Evolutionary conservation across 371 early-diverging fungal species (phyloP), one percentile per base, ranked within the genome.

Genomic region (Rhizopus stolonifer): DNA sequence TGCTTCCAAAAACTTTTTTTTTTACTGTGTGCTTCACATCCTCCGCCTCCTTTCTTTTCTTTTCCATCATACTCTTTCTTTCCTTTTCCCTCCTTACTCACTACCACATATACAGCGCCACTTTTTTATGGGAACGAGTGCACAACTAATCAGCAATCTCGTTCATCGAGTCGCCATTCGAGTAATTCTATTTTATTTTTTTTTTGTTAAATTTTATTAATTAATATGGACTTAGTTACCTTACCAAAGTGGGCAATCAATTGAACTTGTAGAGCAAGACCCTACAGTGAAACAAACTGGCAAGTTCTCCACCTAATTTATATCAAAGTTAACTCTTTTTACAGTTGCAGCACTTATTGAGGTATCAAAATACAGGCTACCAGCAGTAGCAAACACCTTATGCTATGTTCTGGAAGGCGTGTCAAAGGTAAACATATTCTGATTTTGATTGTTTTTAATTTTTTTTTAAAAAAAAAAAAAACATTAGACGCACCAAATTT

Each of bases 261-360:
- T 85, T 19, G 86, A 85, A 44, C 67, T 60, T 24, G 68, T 85
- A 48, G 85, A 85, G 53, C 65, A 77, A 54, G 85, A 87, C 63
- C 86, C 87, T 24, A 72, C 84, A 38, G 79, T 87, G 25, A 79
- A 82, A 53, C 86, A 85, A 63, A 85, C 83, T 46, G 79, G 74
- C 68, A 61, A 1, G 31, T 47, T 29, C 10, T 29, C 10, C 31
- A 10, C 10, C 31, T 29, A 24, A 33, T 34, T 55, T 38, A 21
- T 61, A n/a, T n/a, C n/a, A n/a, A n/a, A n/a, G n/a, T n/a, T n/a
- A n/a, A n/a, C n/a, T n/a, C 31, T 31, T 44, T 33, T 19, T 48
- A 19, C 34, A 67, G 82, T 85, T 42, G 77, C 77, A 40, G 82
- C 87, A 2, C 61, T 87, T 51, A 74, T 87, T 49, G 86, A 87